These are phyloP conservation scores for Ensete glaucum DNA, from an alignment of 176 grass and related monocot genomes.

Conservation along the genomic window DNA sequence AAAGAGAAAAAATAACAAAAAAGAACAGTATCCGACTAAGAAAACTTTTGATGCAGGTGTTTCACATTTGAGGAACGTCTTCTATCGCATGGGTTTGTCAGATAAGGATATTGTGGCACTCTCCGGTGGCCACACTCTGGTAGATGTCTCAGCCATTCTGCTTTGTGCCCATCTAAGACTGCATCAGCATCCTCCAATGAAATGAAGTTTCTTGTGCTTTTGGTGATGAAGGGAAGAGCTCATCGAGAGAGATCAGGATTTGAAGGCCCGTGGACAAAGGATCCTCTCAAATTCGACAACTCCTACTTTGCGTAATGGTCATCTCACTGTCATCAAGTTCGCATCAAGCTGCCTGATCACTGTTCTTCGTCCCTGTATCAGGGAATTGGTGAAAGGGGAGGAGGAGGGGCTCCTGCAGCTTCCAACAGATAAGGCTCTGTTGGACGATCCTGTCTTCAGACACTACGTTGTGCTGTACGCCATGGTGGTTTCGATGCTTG, in stretches of 20 bases:
- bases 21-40: neutral
- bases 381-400: constrained; percentile 48
- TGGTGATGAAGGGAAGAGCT: constrained; percentile 32
- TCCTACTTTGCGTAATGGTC: constrained; percentile 40
- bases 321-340: neutral
- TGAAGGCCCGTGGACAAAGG: constrained; percentile 52
- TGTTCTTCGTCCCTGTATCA: constrained; percentile 13
- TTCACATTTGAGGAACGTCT: constrained; percentile 50
- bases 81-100: constrained; percentile 58
- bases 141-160: constrained; percentile 10
- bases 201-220: constrained; percentile 1
- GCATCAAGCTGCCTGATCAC: too few species aligned
- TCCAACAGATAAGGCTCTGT: constrained; percentile 49
- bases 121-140: constrained; percentile 64
- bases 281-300: constrained; percentile 61
- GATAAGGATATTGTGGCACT: constrained; percentile 79
- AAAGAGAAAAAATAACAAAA: too few species aligned
- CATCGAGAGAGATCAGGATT: constrained; percentile 47
- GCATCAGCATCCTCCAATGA: neutral
- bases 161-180: neutral
- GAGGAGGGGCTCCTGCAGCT: constrained; percentile 44
- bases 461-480: constrained; percentile 39
- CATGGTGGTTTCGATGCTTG: constrained; percentile 23
- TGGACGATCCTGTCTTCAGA: constrained; percentile 33
- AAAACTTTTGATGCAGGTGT: constrained; percentile 23